These are phyloP conservation scores for Aureobasidium musti DNA, from an alignment of 2,329 filamentous ascomycete species.

Conservation along the genomic window DNA sequence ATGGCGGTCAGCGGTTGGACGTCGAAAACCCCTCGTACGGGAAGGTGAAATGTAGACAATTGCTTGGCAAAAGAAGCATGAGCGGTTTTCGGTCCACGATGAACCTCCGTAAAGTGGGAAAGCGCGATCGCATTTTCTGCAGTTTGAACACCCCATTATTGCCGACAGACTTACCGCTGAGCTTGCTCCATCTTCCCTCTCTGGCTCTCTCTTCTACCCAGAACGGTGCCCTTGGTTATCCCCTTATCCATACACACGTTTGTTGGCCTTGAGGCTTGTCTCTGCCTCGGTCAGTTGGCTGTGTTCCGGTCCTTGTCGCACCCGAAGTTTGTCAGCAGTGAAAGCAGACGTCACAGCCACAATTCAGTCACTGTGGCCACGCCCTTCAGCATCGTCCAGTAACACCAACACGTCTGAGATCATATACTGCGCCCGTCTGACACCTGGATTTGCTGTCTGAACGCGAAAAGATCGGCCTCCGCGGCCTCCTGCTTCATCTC, in stretches of 20 bases:
- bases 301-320: slow-evolving; percentile 7
- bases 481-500: slow-evolving; percentile 9
- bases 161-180: slow-evolving; percentile 19
- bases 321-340: slow-evolving; percentile 26
- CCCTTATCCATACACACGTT: neutral
- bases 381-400: neutral
- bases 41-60: slow-evolving; percentile 10
- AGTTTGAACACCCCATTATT: slow-evolving; percentile 8
- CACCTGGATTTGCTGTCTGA: slow-evolving; percentile 1
- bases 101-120: slow-evolving; percentile 13
- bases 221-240: slow-evolving; percentile 16
- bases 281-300: slow-evolving; percentile 19
- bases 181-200: neutral
- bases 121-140: slow-evolving; percentile 19
- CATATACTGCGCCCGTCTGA: slow-evolving; percentile 2
- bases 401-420: neutral
- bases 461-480: slow-evolving; percentile 8
- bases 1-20: slow-evolving; percentile 8
- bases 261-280: neutral
- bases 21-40: slow-evolving; percentile 14
- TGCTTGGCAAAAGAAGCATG: slow-evolving; percentile 1
- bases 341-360: slow-evolving; percentile 26
- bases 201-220: slow-evolving; percentile 7
- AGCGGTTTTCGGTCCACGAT: slow-evolving; percentile 5
- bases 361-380: slow-evolving; percentile 7